Percentiles rank a stretch among this genome's conserved stretches.
Evolutionary conservation across 2,329 filamentous ascomycete species (phyloP).

Genomic region (Colletotrichum neosansevieriae): DNA sequence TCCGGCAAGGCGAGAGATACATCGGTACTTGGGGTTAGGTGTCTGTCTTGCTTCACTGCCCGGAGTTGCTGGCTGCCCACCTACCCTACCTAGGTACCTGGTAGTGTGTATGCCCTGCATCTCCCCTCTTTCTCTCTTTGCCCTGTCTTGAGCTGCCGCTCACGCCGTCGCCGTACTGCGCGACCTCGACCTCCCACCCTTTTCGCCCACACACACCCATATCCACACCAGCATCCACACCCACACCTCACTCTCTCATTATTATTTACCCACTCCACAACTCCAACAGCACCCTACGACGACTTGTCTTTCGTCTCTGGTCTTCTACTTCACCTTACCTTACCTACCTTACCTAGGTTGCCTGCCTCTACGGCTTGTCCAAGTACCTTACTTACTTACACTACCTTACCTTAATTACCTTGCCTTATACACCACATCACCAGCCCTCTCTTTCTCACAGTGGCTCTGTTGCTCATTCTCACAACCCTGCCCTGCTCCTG

Average conservation of each 20-base stretch:
- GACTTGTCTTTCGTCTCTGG: too few species aligned
- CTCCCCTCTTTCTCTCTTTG: neutral
- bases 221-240: slow-evolving; percentile 26
- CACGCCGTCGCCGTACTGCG: slow-evolving; percentile 36
- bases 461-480: neutral
- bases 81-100: too few species aligned
- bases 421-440: neutral
- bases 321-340: too few species aligned
- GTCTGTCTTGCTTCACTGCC: neutral
- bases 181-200: slow-evolving; percentile 39
- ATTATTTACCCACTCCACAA: slow-evolving; percentile 14
- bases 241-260: neutral
- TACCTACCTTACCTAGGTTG: too few species aligned
- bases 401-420: too few species aligned
- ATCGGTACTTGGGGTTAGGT: too few species aligned
- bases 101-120: too few species aligned
- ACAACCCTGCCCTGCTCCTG: neutral
- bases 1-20: too few species aligned
- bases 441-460: neutral
- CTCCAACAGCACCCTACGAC: neutral
- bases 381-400: too few species aligned
- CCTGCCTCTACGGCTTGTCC: too few species aligned
- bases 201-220: slow-evolving; percentile 20
- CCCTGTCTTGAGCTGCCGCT: neutral
- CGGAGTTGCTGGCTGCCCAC: neutral